These are phyloP conservation scores for Boletus edulis DNA, from an alignment of 768 basidiomycete genomes.

Conservation along the genomic window DNA sequence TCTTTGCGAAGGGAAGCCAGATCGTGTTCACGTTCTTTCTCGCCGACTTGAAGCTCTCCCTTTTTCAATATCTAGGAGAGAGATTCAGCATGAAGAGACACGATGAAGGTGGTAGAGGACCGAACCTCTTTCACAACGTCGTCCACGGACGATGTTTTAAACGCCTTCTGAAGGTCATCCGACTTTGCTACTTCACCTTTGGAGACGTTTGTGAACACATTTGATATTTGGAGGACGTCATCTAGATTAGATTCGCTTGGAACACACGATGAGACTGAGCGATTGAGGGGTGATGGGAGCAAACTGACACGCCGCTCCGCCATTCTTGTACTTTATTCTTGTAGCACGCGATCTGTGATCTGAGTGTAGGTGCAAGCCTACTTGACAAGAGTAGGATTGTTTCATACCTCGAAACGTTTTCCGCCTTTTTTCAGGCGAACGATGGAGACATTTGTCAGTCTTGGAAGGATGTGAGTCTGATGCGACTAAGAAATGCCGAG, in stretches of 20 bases:
- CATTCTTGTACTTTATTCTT: constrained; percentile 99
- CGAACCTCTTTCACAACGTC: constrained; percentile 80
- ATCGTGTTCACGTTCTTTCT: constrained; percentile 94
- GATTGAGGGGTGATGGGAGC: neutral
- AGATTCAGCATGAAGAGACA: neutral
- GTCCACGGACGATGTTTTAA: constrained; percentile 69
- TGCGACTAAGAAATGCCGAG: neutral
- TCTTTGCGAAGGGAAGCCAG: constrained; percentile 78
- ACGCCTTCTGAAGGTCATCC: constrained; percentile 89
- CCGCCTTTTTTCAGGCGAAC: constrained; percentile 96
- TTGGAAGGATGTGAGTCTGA: constrained; percentile 29
- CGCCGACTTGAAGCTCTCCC: constrained; percentile 95
- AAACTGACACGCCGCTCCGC: constrained; percentile 81
- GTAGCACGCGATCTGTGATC: constrained; percentile 86
- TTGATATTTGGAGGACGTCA: constrained; percentile 94
- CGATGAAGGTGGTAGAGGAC: constrained; percentile 4
- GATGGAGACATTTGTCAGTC: constrained; percentile 95
- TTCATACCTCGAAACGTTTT: constrained; percentile 87
- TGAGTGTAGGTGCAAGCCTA: neutral
- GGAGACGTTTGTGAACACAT: constrained; percentile 94
- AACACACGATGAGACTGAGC: constrained; percentile 5
- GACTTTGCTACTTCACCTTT: constrained; percentile 92
- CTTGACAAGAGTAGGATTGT: neutral
- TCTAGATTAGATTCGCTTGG: constrained; percentile 86
- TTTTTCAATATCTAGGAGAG: constrained; percentile 81